Conservation (phyloP, 768 basidiomycete species). For the Rhodotorula sphaerocarpa region DNA sequence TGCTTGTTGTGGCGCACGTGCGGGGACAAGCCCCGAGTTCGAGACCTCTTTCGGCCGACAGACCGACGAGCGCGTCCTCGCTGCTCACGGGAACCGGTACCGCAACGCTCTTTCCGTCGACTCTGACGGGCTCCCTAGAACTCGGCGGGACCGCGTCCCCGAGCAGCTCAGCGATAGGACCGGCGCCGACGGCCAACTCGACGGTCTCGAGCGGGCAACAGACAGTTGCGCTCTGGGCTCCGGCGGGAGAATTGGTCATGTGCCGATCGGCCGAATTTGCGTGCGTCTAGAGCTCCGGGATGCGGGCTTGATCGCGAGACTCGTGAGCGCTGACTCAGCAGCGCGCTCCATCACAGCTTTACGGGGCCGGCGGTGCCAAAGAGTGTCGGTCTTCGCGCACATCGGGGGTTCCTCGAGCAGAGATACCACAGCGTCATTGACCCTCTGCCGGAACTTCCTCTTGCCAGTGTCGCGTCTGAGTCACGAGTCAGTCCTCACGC, state of each 20-base stretch:
- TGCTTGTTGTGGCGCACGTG: not conserved
- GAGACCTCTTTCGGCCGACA: not conserved
- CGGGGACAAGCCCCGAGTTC: too few relatives aligned
- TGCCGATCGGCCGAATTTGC: constrained; percentile 13
- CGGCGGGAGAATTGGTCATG: not conserved
- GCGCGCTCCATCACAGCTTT: not conserved
- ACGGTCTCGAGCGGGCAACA: not conserved
- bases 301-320: not conserved
- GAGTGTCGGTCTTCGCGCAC: too few relatives aligned
- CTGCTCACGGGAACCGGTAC: not conserved
- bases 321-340: too few relatives aligned
- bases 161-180: not conserved
- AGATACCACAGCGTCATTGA: not conserved
- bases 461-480: constrained; percentile 12
- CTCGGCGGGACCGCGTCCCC: too few relatives aligned
- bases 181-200: constrained; percentile 14
- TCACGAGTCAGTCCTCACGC: constrained; percentile 11
- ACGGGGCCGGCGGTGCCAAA: constrained; percentile 8
- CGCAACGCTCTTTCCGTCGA: not conserved
- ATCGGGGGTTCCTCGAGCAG: too few relatives aligned
- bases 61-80: not conserved
- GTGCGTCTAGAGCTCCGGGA: not conserved
- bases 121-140: too few relatives aligned
- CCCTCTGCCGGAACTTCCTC: too few relatives aligned
- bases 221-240: constrained; percentile 6